Percentiles rank a stretch among this genome's conserved stretches.
Evolutionary conservation across 1,284 basidiomycete genomes (phyloP).

Genomic region (Apiotrichum laibachii): DNA sequence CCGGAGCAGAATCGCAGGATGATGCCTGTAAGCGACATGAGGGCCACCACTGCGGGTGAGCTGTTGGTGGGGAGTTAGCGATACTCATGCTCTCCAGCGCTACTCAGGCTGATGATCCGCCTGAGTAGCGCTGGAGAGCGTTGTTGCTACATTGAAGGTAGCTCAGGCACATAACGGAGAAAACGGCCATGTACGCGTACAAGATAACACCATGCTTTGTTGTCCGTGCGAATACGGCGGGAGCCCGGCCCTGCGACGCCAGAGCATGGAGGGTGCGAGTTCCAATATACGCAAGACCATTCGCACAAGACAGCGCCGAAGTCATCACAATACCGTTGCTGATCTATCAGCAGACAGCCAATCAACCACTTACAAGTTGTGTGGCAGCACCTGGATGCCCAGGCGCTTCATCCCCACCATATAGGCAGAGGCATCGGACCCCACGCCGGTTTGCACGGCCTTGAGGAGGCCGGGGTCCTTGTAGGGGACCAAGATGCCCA

Average conservation of each 20-base stretch:
- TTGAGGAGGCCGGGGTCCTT: slow-evolving; percentile 11
- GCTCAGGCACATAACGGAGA: slow-evolving; percentile 15
- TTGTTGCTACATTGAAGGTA: slow-evolving; percentile 21
- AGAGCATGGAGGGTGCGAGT: slow-evolving; percentile 18
- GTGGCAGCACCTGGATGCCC: slow-evolving; percentile 22
- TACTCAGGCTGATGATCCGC: slow-evolving; percentile 23
- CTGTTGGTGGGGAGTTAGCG: no score
- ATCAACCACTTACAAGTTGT: slow-evolving; percentile 31
- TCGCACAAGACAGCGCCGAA: slow-evolving; percentile 42
- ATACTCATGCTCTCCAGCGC: slow-evolving; percentile 7
- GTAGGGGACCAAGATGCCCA: slow-evolving; percentile 46
- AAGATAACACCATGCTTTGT: slow-evolving; percentile 22
- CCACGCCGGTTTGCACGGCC: slow-evolving; percentile 13
- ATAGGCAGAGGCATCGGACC: slow-evolving; percentile 24
- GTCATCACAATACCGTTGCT: slow-evolving; percentile 38
- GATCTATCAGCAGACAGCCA: neutral
- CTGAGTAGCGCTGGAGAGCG: slow-evolving; percentile 11
- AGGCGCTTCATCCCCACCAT: slow-evolving; percentile 27
- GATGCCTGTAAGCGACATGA: slow-evolving; percentile 16
- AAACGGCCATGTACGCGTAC: slow-evolving; percentile 11
- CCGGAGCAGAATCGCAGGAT: neutral
- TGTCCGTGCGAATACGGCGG: slow-evolving; percentile 18
- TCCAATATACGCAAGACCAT: slow-evolving; percentile 24
- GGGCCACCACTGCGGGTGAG: slow-evolving; percentile 6
- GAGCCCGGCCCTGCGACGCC: slow-evolving; percentile 18